Base-by-base conservation (phyloP, 106 monocot species). In the Dioscorea dumetorum region DNA sequence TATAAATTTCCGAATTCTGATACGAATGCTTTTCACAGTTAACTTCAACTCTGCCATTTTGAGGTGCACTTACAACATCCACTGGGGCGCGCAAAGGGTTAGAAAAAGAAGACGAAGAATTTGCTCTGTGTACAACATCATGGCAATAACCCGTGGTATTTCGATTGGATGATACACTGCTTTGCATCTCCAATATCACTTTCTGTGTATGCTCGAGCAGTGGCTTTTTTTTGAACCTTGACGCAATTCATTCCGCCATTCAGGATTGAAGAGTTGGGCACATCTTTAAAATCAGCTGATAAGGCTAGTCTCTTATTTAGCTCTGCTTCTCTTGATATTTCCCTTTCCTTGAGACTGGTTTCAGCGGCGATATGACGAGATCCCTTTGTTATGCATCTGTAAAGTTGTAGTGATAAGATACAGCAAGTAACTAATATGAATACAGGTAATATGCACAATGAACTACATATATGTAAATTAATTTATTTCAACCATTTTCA, bases 341-440 rank as follows among this genome's bases (percentile, higher is more conserved):
- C 85, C 22, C 67, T 75, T 66, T 82, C 80, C 78, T 70, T 88
- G 61, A 78, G 33, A 70, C 75, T 78, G 60, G 70, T 57, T 72
- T 81, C 74, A 23, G 85, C 84, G 61, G 82, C 82, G 50, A 80
- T 70, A 61, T 91, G 91, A 56, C 80, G 85, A 48, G 91, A 72
- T 52, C 91, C n/a, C 88, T 50, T 85, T 91, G 70, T 61, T 69
- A 75, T 88, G 87, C 62, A 85, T 73, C 91, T 91, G 85, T 18
- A 28, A 56, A 74, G 63, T 22, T 66, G 67, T 13, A 63, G 19
- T 65, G 21, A 73, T 78, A 23, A 80, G 70, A 66, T 41, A 2
- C 28, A 1, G 3, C 28, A 28, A 28, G 28, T 28, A 28, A 28
- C 3, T 41, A 41, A 10, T 41, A 10, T 41, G 6, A 5, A 41